phyloP scores from a whole-genome alignment of 768 basidiomycete species.

The Tulasnella sp. region DNA sequence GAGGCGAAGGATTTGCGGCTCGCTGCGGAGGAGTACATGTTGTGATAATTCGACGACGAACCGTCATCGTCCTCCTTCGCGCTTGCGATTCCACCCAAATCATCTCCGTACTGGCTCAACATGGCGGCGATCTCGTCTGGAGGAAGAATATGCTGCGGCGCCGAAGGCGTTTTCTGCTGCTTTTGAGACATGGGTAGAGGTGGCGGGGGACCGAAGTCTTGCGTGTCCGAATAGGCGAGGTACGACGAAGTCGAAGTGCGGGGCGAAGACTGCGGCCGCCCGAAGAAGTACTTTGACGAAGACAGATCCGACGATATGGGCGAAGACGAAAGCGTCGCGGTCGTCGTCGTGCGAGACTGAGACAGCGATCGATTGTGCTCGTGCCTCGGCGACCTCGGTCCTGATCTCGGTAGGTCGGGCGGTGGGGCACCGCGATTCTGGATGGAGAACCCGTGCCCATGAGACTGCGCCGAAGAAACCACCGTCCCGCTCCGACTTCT shows the following conservation, averaged over 20 bases:
- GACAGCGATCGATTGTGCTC: slow-evolving; percentile 17
- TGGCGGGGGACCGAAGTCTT: background rate
- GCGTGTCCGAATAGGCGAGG: background rate
- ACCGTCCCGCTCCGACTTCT: slow-evolving; percentile 26
- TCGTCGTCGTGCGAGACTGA: slow-evolving; percentile 18
- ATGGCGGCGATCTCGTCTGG: slow-evolving; percentile 18
- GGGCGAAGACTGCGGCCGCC: background rate
- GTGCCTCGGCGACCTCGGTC: background rate
- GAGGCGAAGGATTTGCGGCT: background rate
- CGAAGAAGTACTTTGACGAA: slow-evolving; percentile 22
- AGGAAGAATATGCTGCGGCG: slow-evolving; percentile 7
- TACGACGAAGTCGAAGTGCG: slow-evolving; percentile 7
- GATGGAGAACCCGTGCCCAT: background rate
- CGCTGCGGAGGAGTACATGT: background rate
- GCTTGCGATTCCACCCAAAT: background rate
- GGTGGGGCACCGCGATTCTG: background rate
- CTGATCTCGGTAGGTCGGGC: background rate
- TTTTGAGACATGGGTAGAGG: slow-evolving; percentile 6
- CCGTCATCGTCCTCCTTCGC: slow-evolving; percentile 4
- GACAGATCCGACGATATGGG: slow-evolving; percentile 24
- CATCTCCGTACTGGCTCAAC: slow-evolving; percentile 6
- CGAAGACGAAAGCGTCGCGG: slow-evolving; percentile 21
- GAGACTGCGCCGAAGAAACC: slow-evolving; percentile 10
- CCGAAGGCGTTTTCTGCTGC: background rate
- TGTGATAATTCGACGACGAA: background rate